Evolutionary conservation across 495 filamentous ascomycete species (phyloP), one percentile per base, ranked within the genome.

Genomic region (Barbatosphaeria neglecta): DNA sequence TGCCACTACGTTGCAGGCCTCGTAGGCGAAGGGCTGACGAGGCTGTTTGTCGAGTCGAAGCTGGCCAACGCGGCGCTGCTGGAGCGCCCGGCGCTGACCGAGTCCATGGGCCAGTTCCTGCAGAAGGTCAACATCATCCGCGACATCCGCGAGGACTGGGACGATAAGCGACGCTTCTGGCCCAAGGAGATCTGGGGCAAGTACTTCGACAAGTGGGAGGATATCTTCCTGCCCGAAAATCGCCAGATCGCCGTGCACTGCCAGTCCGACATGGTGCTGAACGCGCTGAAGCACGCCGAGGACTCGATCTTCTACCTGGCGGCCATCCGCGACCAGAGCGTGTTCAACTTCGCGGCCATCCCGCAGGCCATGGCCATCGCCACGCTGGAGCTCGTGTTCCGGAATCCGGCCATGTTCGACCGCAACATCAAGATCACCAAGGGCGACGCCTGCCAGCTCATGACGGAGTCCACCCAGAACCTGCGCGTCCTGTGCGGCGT

Each of bases 301-400:
- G 87, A 97, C 55, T 96, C 90, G 65, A 69, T 98, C 8, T 97
- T 89, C 70, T 98, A 98, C 71, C 85, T 98, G 67, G 93, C 93
- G 19, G 93, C 89, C 18, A 75, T 97, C 38, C 86, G 84, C 48
- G 92, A 98, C 63, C 92, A 97, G 68, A 92, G 86, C 62, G 88
- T 95, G n/a, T 98, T 98, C 83, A 97, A 98, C 72, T 98, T 98
- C 62, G 87, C 87, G 37, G 90, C 93, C 37, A 98, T 98, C 54
- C 92, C 92, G n/a, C 92, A 98, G 65, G 70, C 82, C 49, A 98
- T 98, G 92, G 92, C 93, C 22, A 96, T 98, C 64, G 90, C 92
- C 2, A 97, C 90, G 1, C 63, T 96, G 35, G 82, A 94, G 46
- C 72, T 92, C 24, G 85, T 92, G 56, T 98, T 96, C 77, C 82